These are phyloP conservation scores for Phytophthora macrochlamydospora DNA, from an alignment of 352 stramenopile genomes.

Conservation along the genomic window DNA sequence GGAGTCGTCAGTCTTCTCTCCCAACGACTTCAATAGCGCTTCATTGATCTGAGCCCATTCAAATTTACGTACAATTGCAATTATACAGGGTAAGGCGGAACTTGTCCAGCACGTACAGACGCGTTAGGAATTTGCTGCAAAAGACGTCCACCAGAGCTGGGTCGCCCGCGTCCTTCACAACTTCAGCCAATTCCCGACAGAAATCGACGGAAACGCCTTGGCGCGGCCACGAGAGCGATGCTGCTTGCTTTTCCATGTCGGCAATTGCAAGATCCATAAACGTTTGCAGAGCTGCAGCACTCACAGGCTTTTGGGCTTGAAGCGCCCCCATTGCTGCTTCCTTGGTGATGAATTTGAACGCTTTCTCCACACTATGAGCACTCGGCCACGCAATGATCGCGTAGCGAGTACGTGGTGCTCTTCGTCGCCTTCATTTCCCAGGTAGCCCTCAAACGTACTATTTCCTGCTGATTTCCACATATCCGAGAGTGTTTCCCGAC, in stretches of 20 bases:
- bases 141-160: slow-evolving; percentile 10
- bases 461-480: slow-evolving; percentile 16
- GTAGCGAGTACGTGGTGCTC: slow-evolving; percentile 20
- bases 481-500: slow-evolving; percentile 6
- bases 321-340: slow-evolving; percentile 9
- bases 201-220: slow-evolving; percentile 1
- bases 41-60: slow-evolving; percentile 4
- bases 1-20: neutral
- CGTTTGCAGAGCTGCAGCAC: neutral
- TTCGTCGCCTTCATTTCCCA: slow-evolving; percentile 25
- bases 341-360: slow-evolving; percentile 8
- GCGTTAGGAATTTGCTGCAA: slow-evolving; percentile 2
- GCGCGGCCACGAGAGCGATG: neutral
- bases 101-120: neutral
- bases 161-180: slow-evolving; percentile 8
- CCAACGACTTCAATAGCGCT: slow-evolving; percentile 1
- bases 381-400: slow-evolving; percentile 5
- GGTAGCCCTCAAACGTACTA: slow-evolving; percentile 22
- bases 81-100: neutral
- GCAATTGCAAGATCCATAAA: slow-evolving; percentile 9
- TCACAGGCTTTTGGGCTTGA: neutral
- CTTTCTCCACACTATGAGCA: slow-evolving; percentile 7
- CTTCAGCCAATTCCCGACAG: slow-evolving; percentile 3
- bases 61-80: slow-evolving; percentile 6
- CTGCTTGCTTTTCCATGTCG: neutral